Conservation (phyloP, 2,329 filamentous ascomycete genomes). For the Epichloe typhina region DNA sequence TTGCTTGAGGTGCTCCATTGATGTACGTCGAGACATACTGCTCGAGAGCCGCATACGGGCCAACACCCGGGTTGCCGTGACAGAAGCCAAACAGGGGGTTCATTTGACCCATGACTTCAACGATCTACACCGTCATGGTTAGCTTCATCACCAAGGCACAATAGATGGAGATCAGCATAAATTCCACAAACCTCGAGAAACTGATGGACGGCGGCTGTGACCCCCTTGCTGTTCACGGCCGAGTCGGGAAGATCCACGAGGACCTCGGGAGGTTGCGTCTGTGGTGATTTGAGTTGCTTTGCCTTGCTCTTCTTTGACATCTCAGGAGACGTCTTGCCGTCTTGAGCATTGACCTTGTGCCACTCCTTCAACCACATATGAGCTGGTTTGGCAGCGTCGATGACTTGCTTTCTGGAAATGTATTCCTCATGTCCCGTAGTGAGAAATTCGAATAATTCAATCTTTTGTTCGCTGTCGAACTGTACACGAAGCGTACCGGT, state of each 20-base stretch:
- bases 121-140: slow-evolving; percentile 31
- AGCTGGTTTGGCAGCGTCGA: slow-evolving; percentile 46
- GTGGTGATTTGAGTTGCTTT: slow-evolving; percentile 46
- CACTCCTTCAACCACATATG: slow-evolving; percentile 56
- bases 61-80: slow-evolving; percentile 38
- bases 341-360: slow-evolving; percentile 43
- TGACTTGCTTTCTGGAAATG: slow-evolving; percentile 54
- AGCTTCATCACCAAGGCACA: slow-evolving; percentile 8
- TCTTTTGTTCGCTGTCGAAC: slow-evolving; percentile 66
- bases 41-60: slow-evolving; percentile 45
- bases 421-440: slow-evolving; percentile 71
- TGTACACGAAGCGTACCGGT: slow-evolving; percentile 65
- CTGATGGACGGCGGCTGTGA: slow-evolving; percentile 47
- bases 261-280: slow-evolving; percentile 43
- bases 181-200: slow-evolving; percentile 45
- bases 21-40: slow-evolving; percentile 42
- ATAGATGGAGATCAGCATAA: not conserved
- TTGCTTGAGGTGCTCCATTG: slow-evolving; percentile 22
- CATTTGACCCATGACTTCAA: slow-evolving; percentile 55
- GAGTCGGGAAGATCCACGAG: slow-evolving; percentile 45
- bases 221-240: slow-evolving; percentile 43
- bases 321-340: slow-evolving; percentile 48
- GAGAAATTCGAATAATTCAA: slow-evolving; percentile 75
- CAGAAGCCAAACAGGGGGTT: slow-evolving; percentile 47
- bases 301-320: slow-evolving; percentile 54